Evolutionary conservation across 2,329 filamentous ascomycete genomes (phyloP), one percentile per base, ranked within the genome.

Genomic region (Myriosclerotinia curreyana): DNA sequence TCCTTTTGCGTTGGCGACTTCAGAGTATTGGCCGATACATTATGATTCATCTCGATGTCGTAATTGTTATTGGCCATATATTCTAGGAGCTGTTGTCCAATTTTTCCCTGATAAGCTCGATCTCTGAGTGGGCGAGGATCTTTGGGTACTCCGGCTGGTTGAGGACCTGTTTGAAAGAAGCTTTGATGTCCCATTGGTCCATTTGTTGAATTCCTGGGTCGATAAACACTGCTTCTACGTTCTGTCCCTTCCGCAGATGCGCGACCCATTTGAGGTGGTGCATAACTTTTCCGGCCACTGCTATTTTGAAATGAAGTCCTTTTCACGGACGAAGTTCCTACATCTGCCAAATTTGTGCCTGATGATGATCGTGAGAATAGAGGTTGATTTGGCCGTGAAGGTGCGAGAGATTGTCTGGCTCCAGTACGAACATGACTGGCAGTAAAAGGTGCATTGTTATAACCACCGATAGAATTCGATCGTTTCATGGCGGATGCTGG

Each of bases 1-100:
- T 99, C 95, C 74, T 99, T 99, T 71, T 98, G 94, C 0, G 94
- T 99, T 0, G 95, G 96, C 51, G 91, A 96, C 72, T 91, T 94
- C 74, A 96, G 87, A 8, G 92, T 90, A 72, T 97, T 97, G 68
- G 90, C 89, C 0, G 91, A 91, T n/a, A 99, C 81, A 1, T 87
- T 89, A 75, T 98, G 91, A 78, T 96, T 97, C 88, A 96, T 96
- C 71, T 98, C 93, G 83, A 97, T 87, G 77, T 99, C 95, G 73
- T 98, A 99, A 74, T 97, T 96, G 76, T 97, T 89, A 64, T 93
- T 88, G 0, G 91, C 88, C 74, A 99, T 83, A 74, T 96, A 99
- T 70, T 99, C 95, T 69, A 96, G 79, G 63, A 99, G 78, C 73
- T 99, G 93, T 71, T 95, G 90, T 9, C 89, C 91, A 76, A 99